phyloP scores from a whole-genome alignment of 257 asterid genomes.

The Henckelia pumila region DNA sequence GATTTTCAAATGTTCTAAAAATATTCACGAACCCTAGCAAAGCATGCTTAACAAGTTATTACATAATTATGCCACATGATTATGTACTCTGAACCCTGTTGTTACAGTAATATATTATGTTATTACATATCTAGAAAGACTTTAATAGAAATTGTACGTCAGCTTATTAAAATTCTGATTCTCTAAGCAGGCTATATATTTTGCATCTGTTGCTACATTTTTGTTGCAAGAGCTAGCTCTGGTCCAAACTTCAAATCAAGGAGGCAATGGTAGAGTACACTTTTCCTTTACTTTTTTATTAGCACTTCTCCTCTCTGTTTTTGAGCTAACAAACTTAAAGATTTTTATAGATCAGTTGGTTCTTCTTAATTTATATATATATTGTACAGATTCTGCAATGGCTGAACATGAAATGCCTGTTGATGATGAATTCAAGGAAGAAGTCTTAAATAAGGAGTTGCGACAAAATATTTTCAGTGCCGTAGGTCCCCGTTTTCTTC shows the following conservation, averaged over 20 bases:
- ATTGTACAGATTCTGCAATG: constrained; percentile 41
- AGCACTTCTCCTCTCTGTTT: too few species aligned
- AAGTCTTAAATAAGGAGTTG: constrained; percentile 59
- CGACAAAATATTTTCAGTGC: constrained; percentile 71
- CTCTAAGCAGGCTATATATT: constrained; percentile 72
- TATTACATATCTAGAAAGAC: not conserved
- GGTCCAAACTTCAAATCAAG: constrained; percentile 47
- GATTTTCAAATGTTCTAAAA: not conserved
- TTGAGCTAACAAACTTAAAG: not conserved
- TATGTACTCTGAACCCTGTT: not conserved
- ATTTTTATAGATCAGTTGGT: constrained; percentile 7
- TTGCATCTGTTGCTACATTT: constrained; percentile 66
- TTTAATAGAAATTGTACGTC: not conserved
- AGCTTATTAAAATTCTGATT: not conserved
- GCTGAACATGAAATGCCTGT: constrained; percentile 74
- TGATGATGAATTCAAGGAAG: constrained; percentile 47
- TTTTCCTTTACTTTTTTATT: constrained; percentile 12
- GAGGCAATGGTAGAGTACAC: constrained; percentile 48
- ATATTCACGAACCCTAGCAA: not conserved
- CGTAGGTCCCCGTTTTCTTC: constrained; percentile 71
- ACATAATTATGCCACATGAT: not conserved
- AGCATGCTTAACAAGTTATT: not conserved
- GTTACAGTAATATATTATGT: not conserved
- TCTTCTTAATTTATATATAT: constrained; percentile 12
- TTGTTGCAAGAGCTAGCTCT: constrained; percentile 83